These are phyloP conservation scores for Coriaria nepalensis DNA, from an alignment of 306 rosid genomes.

Conservation along the genomic window DNA sequence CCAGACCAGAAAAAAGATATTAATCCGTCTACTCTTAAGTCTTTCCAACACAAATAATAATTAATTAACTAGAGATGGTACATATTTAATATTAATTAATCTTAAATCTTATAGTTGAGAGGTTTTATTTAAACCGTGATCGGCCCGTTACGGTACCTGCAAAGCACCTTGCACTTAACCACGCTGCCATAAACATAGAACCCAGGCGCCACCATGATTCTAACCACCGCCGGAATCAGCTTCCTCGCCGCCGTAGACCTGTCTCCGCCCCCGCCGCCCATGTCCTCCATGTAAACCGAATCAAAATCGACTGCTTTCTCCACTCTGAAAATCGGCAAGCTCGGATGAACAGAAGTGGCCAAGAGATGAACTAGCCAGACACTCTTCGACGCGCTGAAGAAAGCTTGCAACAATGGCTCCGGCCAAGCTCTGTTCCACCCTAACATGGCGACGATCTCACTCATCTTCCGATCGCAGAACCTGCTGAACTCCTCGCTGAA, in stretches of 20 bases:
- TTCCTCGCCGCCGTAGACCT: constrained; percentile 17
- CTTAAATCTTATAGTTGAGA: too few species aligned
- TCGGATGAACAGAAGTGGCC: constrained; percentile 70
- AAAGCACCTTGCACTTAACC: constrained; percentile 76
- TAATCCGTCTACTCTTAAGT: too few species aligned
- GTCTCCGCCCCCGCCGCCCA: constrained; percentile 70
- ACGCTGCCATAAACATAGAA: constrained; percentile 70
- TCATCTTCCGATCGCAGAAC: constrained; percentile 91
- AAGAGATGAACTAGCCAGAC: constrained; percentile 85
- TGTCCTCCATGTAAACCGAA: constrained; percentile 81
- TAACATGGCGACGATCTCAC: constrained; percentile 74
- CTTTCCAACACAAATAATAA: too few species aligned
- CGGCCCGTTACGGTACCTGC: constrained; percentile 38
- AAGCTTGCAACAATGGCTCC: constrained; percentile 74
- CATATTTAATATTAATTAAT: too few species aligned
- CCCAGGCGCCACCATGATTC: constrained; percentile 88
- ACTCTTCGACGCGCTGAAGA: constrained; percentile 72
- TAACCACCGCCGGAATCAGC: constrained; percentile 44
- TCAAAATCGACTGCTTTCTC: constrained; percentile 47
- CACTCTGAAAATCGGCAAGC: constrained; percentile 55
- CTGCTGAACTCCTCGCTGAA: constrained; percentile 87
- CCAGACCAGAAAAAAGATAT: too few species aligned
- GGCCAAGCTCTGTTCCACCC: constrained; percentile 99
- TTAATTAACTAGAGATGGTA: too few species aligned
- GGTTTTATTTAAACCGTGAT: too few species aligned